A percentile compares a stretch with the other conserved stretches of the same genome.
These are phyloP conservation scores for Berkeleyomyces basicola DNA, from an alignment of 2,329 filamentous ascomycete species.

Conservation along the genomic window DNA sequence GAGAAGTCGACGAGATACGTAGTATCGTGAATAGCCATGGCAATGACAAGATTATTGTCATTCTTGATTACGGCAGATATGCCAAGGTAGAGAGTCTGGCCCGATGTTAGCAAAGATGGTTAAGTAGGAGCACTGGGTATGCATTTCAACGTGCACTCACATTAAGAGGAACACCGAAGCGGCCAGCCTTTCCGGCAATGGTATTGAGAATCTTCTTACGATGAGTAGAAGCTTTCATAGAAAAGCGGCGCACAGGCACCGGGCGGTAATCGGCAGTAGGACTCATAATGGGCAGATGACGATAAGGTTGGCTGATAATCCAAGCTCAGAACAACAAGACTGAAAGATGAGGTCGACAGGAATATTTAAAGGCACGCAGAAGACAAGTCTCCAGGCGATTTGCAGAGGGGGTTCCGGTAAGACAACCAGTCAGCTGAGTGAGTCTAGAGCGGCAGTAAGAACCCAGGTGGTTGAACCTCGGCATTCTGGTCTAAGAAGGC, in stretches of 20 bases:
- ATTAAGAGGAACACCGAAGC: slow-evolving; percentile 30
- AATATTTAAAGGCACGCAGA: neutral
- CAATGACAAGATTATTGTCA: slow-evolving; percentile 38
- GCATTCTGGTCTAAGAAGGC: neutral
- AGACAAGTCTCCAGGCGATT: neutral
- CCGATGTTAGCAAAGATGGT: neutral
- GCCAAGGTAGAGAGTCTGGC: slow-evolving; percentile 44
- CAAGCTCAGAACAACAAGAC: neutral
- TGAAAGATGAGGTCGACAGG: neutral
- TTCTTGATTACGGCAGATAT: slow-evolving; percentile 39
- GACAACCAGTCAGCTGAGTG: neutral
- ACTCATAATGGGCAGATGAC: slow-evolving; percentile 2
- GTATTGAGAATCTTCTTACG: slow-evolving; percentile 31
- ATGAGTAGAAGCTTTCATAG: slow-evolving; percentile 28
- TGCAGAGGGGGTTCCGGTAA: neutral
- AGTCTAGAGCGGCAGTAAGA: neutral
- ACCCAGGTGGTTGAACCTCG: too few species aligned
- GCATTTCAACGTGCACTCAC: slow-evolving; percentile 20
- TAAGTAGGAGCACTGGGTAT: neutral
- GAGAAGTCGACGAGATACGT: slow-evolving; percentile 61
- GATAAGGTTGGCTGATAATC: neutral
- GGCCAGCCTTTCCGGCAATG: slow-evolving; percentile 26
- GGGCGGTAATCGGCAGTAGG: neutral
- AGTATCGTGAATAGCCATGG: slow-evolving; percentile 55
- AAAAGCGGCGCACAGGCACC: slow-evolving; percentile 24